A percentile compares a stretch with the other conserved stretches of the same genome.
Conservation (phyloP, 2,329 filamentous ascomycete genomes). For the Claviceps quebecensis region DNA sequence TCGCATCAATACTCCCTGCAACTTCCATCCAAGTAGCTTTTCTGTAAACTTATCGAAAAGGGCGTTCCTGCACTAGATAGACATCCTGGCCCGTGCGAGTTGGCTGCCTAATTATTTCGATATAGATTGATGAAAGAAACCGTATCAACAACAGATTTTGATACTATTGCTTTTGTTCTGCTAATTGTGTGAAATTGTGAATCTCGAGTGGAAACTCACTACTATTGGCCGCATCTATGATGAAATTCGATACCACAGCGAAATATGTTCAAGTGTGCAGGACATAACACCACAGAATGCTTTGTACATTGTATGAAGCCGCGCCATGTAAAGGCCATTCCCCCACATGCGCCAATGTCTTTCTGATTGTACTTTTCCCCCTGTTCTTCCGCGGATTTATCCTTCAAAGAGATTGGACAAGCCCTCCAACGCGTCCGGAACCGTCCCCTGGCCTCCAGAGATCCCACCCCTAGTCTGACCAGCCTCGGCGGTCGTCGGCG, state of each 20-base stretch:
- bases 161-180: neutral
- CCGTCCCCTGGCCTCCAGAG: constrained; percentile 19
- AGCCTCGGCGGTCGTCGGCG: constrained; percentile 20
- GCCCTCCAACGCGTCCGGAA: constrained; percentile 39
- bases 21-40: neutral
- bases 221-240: neutral
- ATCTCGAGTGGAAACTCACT: neutral
- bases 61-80: no score
- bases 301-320: neutral
- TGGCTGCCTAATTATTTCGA: neutral
- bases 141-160: neutral
- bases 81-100: neutral
- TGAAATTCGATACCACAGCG: neutral
- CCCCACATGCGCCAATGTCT: no score
- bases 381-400: constrained; percentile 7
- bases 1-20: neutral
- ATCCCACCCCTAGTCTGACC: constrained; percentile 15
- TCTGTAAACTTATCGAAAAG: no score
- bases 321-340: no score
- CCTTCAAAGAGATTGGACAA: constrained; percentile 38
- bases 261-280: neutral
- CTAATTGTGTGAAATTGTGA: no score
- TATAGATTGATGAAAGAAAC: neutral
- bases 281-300: no score
- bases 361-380: no score